Base-by-base conservation (phyloP, 768 basidiomycete genomes). In the Rhodotorula diobovata region DNA sequence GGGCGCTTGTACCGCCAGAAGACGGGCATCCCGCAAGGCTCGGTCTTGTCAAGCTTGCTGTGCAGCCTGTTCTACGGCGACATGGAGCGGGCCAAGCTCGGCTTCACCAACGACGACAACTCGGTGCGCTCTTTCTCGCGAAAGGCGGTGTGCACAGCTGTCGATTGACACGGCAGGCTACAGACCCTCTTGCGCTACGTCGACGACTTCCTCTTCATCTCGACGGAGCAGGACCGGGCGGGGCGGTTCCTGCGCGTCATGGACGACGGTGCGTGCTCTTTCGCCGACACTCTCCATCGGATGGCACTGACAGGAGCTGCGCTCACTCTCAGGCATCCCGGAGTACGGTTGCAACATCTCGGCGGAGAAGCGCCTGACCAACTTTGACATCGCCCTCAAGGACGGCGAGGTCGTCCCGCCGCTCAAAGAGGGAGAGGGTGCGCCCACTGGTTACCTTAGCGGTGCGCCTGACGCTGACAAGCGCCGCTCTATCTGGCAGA, bases 11-110 rank as follows among this genome's bases (percentile, higher is more conserved):
- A 89, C 78, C 87, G 89, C 21, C 96, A 99, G 80, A 86, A 85
- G n/a, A 86, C 91, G 39, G 96, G 96, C 5, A 99, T 99, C 34
- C 95, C 96, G 1, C 96, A 99, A 80, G 96, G 96, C 32, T 97
- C 94, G 5, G 87, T 93, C n/a, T 81, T 98, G n/a, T 96, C 93
- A 14, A 85, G 90, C 0, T 78, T 98, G n/a, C 82, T 99, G 2
- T 99, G 96, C 79, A 77, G 74, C 2, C 90, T 94, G 80, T 96
- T 91, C 79, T 99, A 97, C 75, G 94, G 92, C 12, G 89, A 95
- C 77, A 83, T 99, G 70, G 96, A 98, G 80, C 85, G 81, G 41
- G 82, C 77, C 14, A 79, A 81, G 50, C 87, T 89, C 16, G 66
- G 72, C 6, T 84, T 81, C 72, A 85, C 84, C 4, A 78, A 84